Conservation (phyloP, 1,284 basidiomycete genomes). For the Apiotrichum laibachii region DNA sequence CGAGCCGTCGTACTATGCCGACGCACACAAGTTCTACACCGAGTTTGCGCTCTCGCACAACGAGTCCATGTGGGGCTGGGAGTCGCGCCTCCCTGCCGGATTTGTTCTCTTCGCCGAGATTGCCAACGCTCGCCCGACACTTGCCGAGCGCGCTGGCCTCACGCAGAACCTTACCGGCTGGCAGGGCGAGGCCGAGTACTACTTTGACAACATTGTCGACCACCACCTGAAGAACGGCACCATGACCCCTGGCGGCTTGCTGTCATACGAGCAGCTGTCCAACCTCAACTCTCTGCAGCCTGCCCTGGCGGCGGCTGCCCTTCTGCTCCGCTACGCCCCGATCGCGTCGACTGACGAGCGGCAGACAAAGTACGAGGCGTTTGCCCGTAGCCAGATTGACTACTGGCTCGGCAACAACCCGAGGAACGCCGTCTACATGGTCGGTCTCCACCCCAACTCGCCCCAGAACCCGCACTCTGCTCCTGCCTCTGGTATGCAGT, state of each 20-base stretch:
- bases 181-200: constrained; percentile 68
- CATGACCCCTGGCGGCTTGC: constrained; percentile 67
- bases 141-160: constrained; percentile 59
- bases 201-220: constrained; percentile 69
- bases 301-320: constrained; percentile 77
- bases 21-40: constrained; percentile 65
- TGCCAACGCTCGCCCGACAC: constrained; percentile 54
- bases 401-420: constrained; percentile 83
- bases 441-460: constrained; percentile 83
- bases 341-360: constrained; percentile 65
- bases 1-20: constrained; percentile 60
- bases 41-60: constrained; percentile 60
- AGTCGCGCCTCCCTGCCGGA: constrained; percentile 71
- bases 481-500: constrained; percentile 70
- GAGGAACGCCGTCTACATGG: constrained; percentile 62
- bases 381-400: constrained; percentile 59
- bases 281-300: constrained; percentile 77
- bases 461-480: constrained; percentile 85
- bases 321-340: constrained; percentile 71
- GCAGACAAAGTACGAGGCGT: constrained; percentile 57
- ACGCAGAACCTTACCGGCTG: constrained; percentile 62
- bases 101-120: constrained; percentile 64
- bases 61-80: constrained; percentile 80
- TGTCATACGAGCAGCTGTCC: constrained; percentile 77
- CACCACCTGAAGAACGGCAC: constrained; percentile 59